These are phyloP conservation scores for Hirschfeldia incana DNA, from an alignment of 345 rosid species.

Conservation along the genomic window DNA sequence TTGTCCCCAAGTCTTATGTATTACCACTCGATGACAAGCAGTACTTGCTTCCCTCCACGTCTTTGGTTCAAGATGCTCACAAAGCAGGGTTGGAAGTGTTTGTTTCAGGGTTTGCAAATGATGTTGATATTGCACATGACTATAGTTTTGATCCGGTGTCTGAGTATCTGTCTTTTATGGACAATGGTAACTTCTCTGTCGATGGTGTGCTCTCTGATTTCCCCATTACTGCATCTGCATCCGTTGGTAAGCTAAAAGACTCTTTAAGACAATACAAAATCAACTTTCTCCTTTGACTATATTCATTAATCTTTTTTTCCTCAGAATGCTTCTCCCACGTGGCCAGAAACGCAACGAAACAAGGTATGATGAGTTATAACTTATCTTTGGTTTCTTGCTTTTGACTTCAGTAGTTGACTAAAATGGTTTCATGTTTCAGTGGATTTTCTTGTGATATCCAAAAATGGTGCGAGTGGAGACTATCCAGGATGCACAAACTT, in stretches of 20 bases:
- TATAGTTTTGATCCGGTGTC: slow-evolving; percentile 79
- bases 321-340: slow-evolving; percentile 78
- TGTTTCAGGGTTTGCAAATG: slow-evolving; percentile 77
- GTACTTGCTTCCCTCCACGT: slow-evolving; percentile 55
- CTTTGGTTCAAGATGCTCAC: slow-evolving; percentile 80
- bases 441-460: slow-evolving; percentile 56
- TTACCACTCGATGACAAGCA: slow-evolving; percentile 50
- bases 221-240: slow-evolving; percentile 74
- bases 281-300: background rate
- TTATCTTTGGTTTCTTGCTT: background rate
- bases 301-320: slow-evolving; percentile 4
- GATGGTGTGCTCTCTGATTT: slow-evolving; percentile 92
- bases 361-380: slow-evolving; percentile 48
- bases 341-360: slow-evolving; percentile 51
- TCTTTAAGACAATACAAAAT: background rate
- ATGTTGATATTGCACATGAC: slow-evolving; percentile 61
- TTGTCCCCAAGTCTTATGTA: slow-evolving; percentile 76
- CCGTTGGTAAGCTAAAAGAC: slow-evolving; percentile 50
- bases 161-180: slow-evolving; percentile 65
- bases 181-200: slow-evolving; percentile 82
- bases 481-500: slow-evolving; percentile 80
- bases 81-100: slow-evolving; percentile 75
- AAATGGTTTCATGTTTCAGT: slow-evolving; percentile 43
- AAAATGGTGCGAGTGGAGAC: slow-evolving; percentile 93
- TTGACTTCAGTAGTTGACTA: slow-evolving; percentile 8